Evolutionary conservation across 805 yeast species (phyloP), one percentile per base, ranked within the genome.

Genomic region (Candida ovalis): DNA sequence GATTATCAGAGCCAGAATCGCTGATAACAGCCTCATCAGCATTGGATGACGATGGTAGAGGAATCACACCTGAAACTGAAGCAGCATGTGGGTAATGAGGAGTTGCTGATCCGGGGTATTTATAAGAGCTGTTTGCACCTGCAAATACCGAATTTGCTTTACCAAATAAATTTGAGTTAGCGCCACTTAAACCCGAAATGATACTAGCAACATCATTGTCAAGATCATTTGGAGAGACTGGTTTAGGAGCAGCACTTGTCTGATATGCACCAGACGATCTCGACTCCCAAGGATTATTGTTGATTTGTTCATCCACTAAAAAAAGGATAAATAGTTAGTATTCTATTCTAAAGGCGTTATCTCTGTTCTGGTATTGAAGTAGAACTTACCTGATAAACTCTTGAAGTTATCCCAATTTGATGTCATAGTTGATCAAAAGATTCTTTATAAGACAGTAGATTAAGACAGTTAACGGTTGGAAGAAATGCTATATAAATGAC

Each of bases 191-290:
- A 21, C 67, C 55, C 1, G 71, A 66, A 42, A 67, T 66, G 36
- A 66, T 61, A 43, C 67, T 62, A 32, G 63, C 65, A 40, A 65
- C 68, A 28, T 66, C 69, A 23, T 63, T 54, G 30, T 58, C 62
- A 17, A 46, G n/a, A 18, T 37, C 55, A 17, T 45, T 49, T 19
- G 52, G 52, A 4, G 64, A 49, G 3, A 47, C 37, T 4, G 61
- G 55, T 10, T 46, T 47, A 39, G 64, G 59, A n/a, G 57, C 60
- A 19, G 44, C 33, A 13, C 51, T 40, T 10, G 57, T 45, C n/a
- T 54, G 48, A 28, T 45, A 47, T 4, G 50, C 51, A 9, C 57
- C 60, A 4, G 54, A 48, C 2, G 67, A 56, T 22, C 48, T 46
- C 6, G 56, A 52, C 28, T 61, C 67, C 68, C 68, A 63, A 13